phyloP scores from a whole-genome alignment of 176 grass and related monocot species.

The sorghum (Sorghum bicolor) region Sorghum_bicolor_NCBIv3 NC_012871.2:76710001-76710500 shows the following conservation, averaged over 20 bases:
- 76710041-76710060: too few species aligned
- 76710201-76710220: neutral
- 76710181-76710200: neutral
- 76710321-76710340: neutral
- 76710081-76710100: too few species aligned
- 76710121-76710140: too few species aligned
- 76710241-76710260: neutral
- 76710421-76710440: neutral
- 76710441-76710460: constrained; percentile 1
- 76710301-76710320: too few species aligned
- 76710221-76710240: neutral
- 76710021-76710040: too few species aligned
- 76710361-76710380: neutral
- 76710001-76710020: too few species aligned
- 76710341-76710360: neutral
- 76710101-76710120: too few species aligned
- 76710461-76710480: neutral
- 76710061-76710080: too few species aligned
- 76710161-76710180: too few species aligned
- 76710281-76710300: too few species aligned
- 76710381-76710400: neutral
- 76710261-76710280: too few species aligned
- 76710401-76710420: neutral
- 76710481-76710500: constrained; percentile 14
- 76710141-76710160: too few species aligned